Percentiles rank a stretch among this genome's conserved stretches.
These are phyloP conservation scores for Xylariaceae sp. DNA, from an alignment of 2,329 filamentous ascomycete genomes.

Conservation along the genomic window DNA sequence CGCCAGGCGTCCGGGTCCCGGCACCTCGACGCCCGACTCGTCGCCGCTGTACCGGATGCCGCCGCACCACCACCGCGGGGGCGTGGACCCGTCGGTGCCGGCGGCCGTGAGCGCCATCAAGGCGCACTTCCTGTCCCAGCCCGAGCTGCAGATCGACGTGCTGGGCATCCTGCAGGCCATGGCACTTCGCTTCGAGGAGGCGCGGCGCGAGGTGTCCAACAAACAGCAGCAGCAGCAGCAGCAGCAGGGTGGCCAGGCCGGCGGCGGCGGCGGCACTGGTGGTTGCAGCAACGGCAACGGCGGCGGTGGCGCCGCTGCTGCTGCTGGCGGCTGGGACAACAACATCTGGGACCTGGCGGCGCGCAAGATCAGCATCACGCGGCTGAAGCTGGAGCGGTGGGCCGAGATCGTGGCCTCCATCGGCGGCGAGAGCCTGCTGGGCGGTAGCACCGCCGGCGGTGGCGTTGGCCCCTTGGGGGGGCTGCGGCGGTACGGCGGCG, in stretches of 20 bases:
- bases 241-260: not conserved
- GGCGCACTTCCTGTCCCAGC: conserved; percentile 34
- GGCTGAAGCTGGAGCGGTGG: conserved; percentile 39
- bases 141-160: conserved; percentile 38
- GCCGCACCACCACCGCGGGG: conserved; percentile 6
- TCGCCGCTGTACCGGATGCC: conserved; percentile 9
- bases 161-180: conserved; percentile 33
- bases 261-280: too few species aligned
- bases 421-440: conserved; percentile 22
- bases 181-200: conserved; percentile 35
- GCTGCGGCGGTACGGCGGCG: too few species aligned
- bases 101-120: conserved; percentile 33
- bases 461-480: too few species aligned
- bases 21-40: conserved; percentile 1
- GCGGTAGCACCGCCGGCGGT: not conserved
- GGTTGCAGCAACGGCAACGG: not conserved
- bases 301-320: conserved; percentile 1
- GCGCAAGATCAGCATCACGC: conserved; percentile 38
- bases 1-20: too few species aligned
- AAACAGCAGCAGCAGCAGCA: conserved; percentile 9
- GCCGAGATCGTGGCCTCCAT: conserved; percentile 33
- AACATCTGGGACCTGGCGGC: conserved; percentile 43
- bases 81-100: conserved; percentile 31
- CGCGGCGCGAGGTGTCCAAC: conserved; percentile 18
- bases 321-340: conserved; percentile 28